Conservation (phyloP, 2,329 filamentous ascomycete genomes). For the Colletotrichum caudatum region DNA sequence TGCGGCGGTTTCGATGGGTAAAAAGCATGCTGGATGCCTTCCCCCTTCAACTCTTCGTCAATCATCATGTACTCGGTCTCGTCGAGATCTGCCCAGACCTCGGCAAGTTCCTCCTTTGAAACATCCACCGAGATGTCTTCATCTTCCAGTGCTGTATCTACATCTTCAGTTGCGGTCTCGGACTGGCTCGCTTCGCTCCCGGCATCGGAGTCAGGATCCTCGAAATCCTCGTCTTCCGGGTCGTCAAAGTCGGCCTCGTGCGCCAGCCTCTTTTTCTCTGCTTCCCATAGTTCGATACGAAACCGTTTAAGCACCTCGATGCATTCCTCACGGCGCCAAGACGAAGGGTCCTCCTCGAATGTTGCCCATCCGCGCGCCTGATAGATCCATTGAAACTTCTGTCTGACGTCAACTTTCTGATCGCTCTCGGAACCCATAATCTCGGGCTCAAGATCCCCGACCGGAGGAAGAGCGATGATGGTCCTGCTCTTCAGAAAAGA, state of each 20-base stretch:
- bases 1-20: background rate
- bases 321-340: conserved; percentile 7
- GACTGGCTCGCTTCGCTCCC: conserved; percentile 8
- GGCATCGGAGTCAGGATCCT: background rate
- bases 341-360: background rate
- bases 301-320: conserved; percentile 1
- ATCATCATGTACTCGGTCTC: conserved; percentile 4
- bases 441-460: conserved; percentile 1
- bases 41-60: background rate
- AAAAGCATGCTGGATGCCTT: background rate
- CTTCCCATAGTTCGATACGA: conserved; percentile 9
- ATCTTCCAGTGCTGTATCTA: background rate
- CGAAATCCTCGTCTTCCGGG: conserved; percentile 7
- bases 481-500: background rate
- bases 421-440: conserved; percentile 7
- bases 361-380: conserved; percentile 5
- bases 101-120: conserved; percentile 10
- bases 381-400: conserved; percentile 9
- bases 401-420: conserved; percentile 4
- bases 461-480: conserved; percentile 4
- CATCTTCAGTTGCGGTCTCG: background rate
- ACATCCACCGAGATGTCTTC: conserved; percentile 5
- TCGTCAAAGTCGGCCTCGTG: conserved; percentile 6
- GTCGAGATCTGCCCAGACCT: conserved; percentile 15
- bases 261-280: conserved; percentile 1